A percentile compares a stretch with the other conserved stretches of the same genome.
phyloP scores from a whole-genome alignment of 805 yeast species.

The Cyberlindnera nakhonratchasimensis region DNA sequence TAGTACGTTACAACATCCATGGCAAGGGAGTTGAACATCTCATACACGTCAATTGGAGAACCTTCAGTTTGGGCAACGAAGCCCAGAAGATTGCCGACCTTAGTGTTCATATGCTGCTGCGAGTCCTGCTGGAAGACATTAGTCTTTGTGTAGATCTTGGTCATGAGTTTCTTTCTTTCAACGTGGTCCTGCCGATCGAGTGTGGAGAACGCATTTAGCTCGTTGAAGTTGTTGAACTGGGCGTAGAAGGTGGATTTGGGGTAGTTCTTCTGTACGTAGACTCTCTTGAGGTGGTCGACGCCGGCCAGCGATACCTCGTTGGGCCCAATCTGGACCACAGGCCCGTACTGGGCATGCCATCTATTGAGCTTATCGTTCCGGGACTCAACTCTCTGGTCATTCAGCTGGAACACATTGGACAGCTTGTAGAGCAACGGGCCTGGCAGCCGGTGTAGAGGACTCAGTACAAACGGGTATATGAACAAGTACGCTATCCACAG shows the following conservation, averaged over 20 bases:
- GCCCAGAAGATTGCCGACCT: constrained; percentile 30
- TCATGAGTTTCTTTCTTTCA: constrained; percentile 37
- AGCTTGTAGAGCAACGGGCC: constrained; percentile 55
- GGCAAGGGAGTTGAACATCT: constrained; percentile 66
- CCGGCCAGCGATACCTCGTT: constrained; percentile 58
- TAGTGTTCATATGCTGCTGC: constrained; percentile 33
- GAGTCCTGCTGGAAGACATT: constrained; percentile 32
- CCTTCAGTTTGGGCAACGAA: constrained; percentile 16
- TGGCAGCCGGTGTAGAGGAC: constrained; percentile 50
- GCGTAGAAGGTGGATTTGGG: constrained; percentile 56
- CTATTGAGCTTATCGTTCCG: constrained; percentile 46
- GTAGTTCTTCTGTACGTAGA: constrained; percentile 53
- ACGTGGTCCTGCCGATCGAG: constrained; percentile 48
- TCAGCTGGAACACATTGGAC: constrained; percentile 39
- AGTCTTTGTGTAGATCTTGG: constrained; percentile 44
- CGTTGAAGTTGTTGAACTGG: constrained; percentile 56
- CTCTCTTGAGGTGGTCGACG: constrained; percentile 45
- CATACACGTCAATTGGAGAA: constrained; percentile 49
- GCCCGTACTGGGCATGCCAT: constrained; percentile 56
- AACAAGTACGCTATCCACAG: constrained; percentile 29
- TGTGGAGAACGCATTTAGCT: constrained; percentile 56
- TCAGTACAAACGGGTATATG: constrained; percentile 41
- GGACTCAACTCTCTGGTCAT: constrained; percentile 43
- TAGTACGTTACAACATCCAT: constrained; percentile 66
- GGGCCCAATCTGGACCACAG: constrained; percentile 60